Base-by-base conservation (phyloP, 106 monocot genomes). In the Amphibolis antarctica region DNA sequence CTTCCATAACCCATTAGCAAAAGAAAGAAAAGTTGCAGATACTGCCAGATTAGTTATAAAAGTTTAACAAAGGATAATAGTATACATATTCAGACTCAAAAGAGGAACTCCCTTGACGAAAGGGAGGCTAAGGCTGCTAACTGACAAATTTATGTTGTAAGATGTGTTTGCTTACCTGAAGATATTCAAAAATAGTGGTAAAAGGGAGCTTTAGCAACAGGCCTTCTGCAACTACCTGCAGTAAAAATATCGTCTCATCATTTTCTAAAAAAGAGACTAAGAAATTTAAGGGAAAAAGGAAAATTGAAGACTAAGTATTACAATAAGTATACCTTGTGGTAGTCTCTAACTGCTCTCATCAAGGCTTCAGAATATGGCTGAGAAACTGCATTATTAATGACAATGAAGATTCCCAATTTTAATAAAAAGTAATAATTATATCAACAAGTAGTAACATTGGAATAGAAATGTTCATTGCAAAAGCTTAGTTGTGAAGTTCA, bases 101-200 rank as follows among this genome's bases (percentile, higher is more conserved):
- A 36, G 36, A 36, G 36, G 36, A 7, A 36, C 36, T 7, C 7
- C 4, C n/a, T n/a, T n/a, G n/a, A n/a, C n/a, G 36, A 4, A 36
- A 7, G 36, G 36, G 7, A 36, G 36, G 36, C 4, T 36, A 36
- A 36, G 7, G 36, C 7, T 4, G 7, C 7, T 36, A 36, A 36
- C n/a, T n/a, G 36, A 2, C 36, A 36, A n/a, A n/a, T n/a, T 36
- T 36, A 36, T 36, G 36, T 36, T 36, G 36, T 36, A 36, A 36
- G 44, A 42, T 55, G 19, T 53, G 26, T 26, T 55, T 12, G 21
- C 44, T 22, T 46, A 92, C 92, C 98, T 98, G 98, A 60, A 91
- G 91, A 66, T 98, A 98, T 77, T 98, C 98, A 69, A 98, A 98
- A 43, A 98, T 91, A 46, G 91, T 88, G 28, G 98, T 85, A 79